Base-by-base conservation (phyloP, 805 yeast species). In the Clavispora carvajalis region DNA sequence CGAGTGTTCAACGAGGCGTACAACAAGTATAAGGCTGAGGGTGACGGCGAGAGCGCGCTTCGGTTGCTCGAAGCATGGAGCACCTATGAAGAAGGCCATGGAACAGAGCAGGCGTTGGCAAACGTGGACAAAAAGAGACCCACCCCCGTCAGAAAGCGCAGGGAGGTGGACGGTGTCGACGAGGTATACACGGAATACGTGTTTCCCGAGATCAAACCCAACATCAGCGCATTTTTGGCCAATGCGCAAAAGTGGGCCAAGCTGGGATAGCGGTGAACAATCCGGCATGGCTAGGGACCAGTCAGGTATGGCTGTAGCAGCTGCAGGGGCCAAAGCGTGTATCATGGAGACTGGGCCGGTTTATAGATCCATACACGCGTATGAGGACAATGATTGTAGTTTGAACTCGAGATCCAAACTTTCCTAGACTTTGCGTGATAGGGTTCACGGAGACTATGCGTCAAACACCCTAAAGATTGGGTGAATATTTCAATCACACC, bases 41-140 rank as follows among this genome's bases (percentile, higher is more conserved):
- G 52, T 17, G 56, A 60, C 18, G 58, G 60, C 3, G 71, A 73
- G 15, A 71, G 71, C 16, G 69, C 91, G 36, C 62, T 73, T 1
- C 54, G 68, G 0, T 57, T 90, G 7, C 60, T 80, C 12, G 80
- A 84, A 39, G 79, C 85, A 1, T 76, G 81, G 70, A 67, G 68
- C 37, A 69, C 71, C 41, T 89, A 85, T 60, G 96, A 88, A 52
- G 50, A 61, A 30, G 58, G 57, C 2, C 77, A 87, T 54, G 96
- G 96, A 0, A 57, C 64, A 23, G 57, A 44, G 0, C 67, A 62
- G 5, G 49, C 74, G 0, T 47, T 63, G 11, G 55, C 53, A 2
- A 46, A 44, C 6, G 69, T 81, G 4, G 55, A 55, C 7, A 58
- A 58, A 21, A 73, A 80, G 47, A 55, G 77, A 35, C 95, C 95